Conservation (phyloP, 148 eudicot genomes). For the Rhododendron ferrugineum region DNA sequence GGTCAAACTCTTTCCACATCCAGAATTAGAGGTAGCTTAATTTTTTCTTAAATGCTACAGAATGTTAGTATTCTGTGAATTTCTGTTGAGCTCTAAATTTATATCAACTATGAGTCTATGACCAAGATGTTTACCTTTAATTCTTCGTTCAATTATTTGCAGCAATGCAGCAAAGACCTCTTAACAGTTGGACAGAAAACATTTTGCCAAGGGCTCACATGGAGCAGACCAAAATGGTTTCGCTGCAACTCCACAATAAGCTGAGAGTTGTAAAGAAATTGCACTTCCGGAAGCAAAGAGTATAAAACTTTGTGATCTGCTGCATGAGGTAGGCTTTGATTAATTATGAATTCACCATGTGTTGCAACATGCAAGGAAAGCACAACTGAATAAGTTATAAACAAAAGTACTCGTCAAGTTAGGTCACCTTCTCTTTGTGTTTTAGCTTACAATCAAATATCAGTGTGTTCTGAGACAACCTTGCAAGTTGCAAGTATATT, state of each 20-base stretch:
- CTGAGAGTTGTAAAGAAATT: conserved; percentile 59
- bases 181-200: conserved; percentile 74
- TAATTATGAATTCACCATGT: not conserved
- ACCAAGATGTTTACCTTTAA: conserved; percentile 1
- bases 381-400: not conserved
- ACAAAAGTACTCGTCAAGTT: not conserved
- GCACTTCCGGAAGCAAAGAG: conserved; percentile 70
- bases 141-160: conserved; percentile 19
- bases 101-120: not conserved
- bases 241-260: conserved; percentile 31
- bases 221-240: conserved; percentile 52
- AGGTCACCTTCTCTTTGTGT: not conserved
- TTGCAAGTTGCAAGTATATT: not conserved
- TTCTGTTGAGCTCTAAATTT: not conserved
- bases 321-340: conserved; percentile 53
- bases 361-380: not conserved
- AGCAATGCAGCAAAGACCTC: conserved; percentile 52
- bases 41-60: not conserved
- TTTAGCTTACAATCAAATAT: not conserved
- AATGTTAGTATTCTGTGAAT: not conserved
- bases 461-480: not conserved
- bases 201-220: conserved; percentile 58
- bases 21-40: not conserved
- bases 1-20: not conserved
- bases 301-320: conserved; percentile 66